phyloP scores from a whole-genome alignment of 805 yeast species.

The Candida endomychidarum region DNA sequence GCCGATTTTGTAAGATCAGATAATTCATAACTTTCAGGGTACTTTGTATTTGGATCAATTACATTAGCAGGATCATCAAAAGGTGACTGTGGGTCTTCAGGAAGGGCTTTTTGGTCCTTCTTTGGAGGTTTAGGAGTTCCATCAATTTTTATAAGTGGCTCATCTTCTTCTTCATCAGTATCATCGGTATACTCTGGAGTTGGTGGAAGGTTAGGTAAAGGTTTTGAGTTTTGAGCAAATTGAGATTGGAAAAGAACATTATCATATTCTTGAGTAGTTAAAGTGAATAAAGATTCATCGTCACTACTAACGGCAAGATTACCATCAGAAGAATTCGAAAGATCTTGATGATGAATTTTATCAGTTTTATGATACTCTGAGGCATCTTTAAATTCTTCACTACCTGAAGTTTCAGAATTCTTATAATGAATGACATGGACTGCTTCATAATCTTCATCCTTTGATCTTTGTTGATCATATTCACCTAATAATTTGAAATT shows the following conservation, averaged over 20 bases:
- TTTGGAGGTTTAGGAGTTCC: background rate
- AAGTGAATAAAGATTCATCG: constrained; percentile 26
- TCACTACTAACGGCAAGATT: background rate
- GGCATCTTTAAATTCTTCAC: constrained; percentile 2
- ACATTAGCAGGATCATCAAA: background rate
- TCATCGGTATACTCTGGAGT: background rate
- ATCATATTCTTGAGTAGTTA: constrained; percentile 40
- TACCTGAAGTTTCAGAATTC: constrained; percentile 5
- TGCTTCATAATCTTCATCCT: constrained; percentile 36
- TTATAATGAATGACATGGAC: constrained; percentile 42
- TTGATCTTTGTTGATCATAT: constrained; percentile 57
- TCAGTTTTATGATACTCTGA: background rate
- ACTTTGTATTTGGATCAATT: background rate
- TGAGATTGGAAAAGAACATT: constrained; percentile 38
- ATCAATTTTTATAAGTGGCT: background rate
- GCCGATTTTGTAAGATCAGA: constrained; percentile 1
- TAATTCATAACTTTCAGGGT: constrained; percentile 1
- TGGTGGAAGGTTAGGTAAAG: constrained; percentile 16
- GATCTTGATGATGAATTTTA: background rate
- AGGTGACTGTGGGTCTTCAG: constrained; percentile 1
- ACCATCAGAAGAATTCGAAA: background rate
- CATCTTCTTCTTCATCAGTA: background rate
- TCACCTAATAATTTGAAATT: constrained; percentile 64
- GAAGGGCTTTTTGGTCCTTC: too few relatives aligned
- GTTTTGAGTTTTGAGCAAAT: constrained; percentile 25